phyloP scores from a whole-genome alignment of 768 basidiomycete species.

The Favolaschia claudopus region DNA sequence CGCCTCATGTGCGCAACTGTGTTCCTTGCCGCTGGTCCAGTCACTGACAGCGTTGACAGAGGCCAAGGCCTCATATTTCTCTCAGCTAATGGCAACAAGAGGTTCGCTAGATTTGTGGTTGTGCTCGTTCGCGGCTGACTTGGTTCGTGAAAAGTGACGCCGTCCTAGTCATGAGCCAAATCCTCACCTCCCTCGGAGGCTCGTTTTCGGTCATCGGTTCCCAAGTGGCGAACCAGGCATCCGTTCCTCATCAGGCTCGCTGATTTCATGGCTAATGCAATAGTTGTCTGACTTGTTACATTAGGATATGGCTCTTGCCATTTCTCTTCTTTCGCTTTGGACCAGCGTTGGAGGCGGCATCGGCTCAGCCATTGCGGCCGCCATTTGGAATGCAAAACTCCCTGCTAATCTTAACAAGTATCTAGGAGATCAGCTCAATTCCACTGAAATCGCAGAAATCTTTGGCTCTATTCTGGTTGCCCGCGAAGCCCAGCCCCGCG shows the following conservation, averaged over 20 bases:
- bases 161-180: constrained; percentile 54
- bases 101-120: neutral
- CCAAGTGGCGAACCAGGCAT: constrained; percentile 54
- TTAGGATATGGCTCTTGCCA: constrained; percentile 54
- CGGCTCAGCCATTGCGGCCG: constrained; percentile 48
- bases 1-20: constrained; percentile 28
- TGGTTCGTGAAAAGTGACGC: constrained; percentile 13
- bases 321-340: constrained; percentile 56
- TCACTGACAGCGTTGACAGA: neutral
- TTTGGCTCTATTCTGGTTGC: constrained; percentile 26
- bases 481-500: constrained; percentile 18
- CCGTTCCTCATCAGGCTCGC: constrained; percentile 50
- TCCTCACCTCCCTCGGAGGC: constrained; percentile 60
- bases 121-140: neutral
- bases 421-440: constrained; percentile 17
- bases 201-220: constrained; percentile 55
- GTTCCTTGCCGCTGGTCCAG: neutral
- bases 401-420: constrained; percentile 32
- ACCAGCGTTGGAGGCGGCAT: constrained; percentile 54
- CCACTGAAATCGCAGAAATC: constrained; percentile 23
- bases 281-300: neutral
- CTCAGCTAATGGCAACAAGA: constrained; percentile 26
- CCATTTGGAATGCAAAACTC: constrained; percentile 34
- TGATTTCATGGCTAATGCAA: neutral
- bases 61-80: constrained; percentile 39